Percentiles rank a stretch among this genome's conserved stretches.
phyloP scores from a whole-genome alignment of 2,329 filamentous ascomycete species.

The Clonostachys rhizophaga region DNA sequence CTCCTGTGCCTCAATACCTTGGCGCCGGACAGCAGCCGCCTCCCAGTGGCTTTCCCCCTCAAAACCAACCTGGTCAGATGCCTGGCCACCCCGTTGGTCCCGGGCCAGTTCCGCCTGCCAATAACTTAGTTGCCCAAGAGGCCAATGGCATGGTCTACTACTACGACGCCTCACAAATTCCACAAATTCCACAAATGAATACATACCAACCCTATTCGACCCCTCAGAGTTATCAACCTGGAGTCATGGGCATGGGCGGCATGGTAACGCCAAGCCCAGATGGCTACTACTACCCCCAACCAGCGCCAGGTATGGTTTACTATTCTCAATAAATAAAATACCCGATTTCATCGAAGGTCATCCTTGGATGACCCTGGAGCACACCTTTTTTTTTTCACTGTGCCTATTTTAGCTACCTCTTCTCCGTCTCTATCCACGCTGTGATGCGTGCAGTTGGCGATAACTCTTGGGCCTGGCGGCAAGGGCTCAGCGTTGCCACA shows the following conservation, averaged over 20 bases:
- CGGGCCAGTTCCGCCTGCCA: constrained; percentile 7
- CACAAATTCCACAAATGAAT: constrained; percentile 37
- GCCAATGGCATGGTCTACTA: constrained; percentile 96
- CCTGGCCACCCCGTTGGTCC: too few species aligned
- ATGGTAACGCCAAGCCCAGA: constrained; percentile 71
- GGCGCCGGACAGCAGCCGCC: background rate
- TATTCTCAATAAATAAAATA: constrained; percentile 31
- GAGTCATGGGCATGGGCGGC: constrained; percentile 66
- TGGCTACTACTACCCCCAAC: constrained; percentile 66
- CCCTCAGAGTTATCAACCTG: constrained; percentile 46
- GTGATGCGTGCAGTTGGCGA: too few species aligned
- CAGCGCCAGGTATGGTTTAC: constrained; percentile 51
- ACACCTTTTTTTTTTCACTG: too few species aligned
- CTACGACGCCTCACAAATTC: constrained; percentile 73
- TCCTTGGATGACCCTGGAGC: too few species aligned
- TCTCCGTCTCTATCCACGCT: too few species aligned
- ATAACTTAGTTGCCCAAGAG: constrained; percentile 70
- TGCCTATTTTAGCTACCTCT: too few species aligned
- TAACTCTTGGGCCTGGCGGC: too few species aligned
- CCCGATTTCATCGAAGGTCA: too few species aligned
- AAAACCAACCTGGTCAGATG: constrained; percentile 27
- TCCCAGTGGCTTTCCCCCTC: constrained; percentile 27
- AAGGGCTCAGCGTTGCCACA: too few species aligned
- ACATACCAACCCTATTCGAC: constrained; percentile 41
- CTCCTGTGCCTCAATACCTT: too few species aligned